A percentile compares a stretch with the other conserved stretches of the same genome.
Conservation (phyloP, 164 flowering plant genomes). For the Magnolia changhungtana region DNA sequence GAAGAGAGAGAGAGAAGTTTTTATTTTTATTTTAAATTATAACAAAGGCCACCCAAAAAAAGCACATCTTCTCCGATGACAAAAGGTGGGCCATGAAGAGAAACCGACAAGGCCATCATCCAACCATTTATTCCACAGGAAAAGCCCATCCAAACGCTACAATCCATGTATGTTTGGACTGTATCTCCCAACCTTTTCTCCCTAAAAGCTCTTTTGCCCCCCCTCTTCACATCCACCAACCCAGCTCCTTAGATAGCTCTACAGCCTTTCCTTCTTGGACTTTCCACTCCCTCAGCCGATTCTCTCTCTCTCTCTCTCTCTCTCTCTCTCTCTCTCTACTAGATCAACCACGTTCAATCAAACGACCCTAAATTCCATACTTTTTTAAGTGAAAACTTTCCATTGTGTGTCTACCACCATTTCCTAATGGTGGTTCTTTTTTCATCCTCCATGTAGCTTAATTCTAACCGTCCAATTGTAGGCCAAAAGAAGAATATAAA, state of each 20-base stretch:
- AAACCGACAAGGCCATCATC: conserved; percentile 38
- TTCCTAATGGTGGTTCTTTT: neutral
- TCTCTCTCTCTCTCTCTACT: conserved; percentile 13
- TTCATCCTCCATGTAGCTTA: too few relatives aligned
- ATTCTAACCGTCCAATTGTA: too few relatives aligned
- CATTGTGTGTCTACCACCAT: neutral
- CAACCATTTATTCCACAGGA: conserved; percentile 44
- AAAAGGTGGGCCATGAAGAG: conserved; percentile 18
- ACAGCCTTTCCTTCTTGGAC: conserved; percentile 45
- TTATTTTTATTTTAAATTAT: neutral
- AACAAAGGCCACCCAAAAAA: conserved; percentile 13
- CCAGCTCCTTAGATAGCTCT: conserved; percentile 18
- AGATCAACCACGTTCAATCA: conserved; percentile 21
- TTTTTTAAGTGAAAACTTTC: neutral
- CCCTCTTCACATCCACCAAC: conserved; percentile 23
- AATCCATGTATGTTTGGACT: conserved; percentile 35
- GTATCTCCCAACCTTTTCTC: conserved; percentile 25
- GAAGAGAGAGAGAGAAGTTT: neutral
- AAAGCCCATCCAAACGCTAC: conserved; percentile 57
- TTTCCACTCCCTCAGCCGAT: conserved; percentile 45
- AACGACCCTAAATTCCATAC: conserved; percentile 1
- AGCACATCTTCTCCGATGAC: conserved; percentile 41
- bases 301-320: conserved; percentile 31
- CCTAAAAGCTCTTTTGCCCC: conserved; percentile 31
- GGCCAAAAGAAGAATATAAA: too few relatives aligned